Base-by-base conservation (phyloP, 345 rosid species). In the Hirschfeldia incana region DNA sequence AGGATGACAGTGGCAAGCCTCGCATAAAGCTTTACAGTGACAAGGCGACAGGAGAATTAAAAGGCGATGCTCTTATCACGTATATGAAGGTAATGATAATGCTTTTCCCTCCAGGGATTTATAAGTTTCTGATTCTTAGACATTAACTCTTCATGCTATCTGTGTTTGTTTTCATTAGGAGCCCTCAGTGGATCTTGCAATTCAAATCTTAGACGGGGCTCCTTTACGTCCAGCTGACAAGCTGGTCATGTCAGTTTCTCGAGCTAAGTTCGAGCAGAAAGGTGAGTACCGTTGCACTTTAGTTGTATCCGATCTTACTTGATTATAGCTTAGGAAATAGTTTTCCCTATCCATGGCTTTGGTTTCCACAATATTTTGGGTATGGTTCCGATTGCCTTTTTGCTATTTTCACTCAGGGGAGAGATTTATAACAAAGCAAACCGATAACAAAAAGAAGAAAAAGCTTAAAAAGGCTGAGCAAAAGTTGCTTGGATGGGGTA, bases 401-500 rank as follows among this genome's bases (percentile, higher is more conserved):
- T 53, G 30, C 70, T 75, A 58, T 65, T 68, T 49, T 73, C 60
- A 76, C 82, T 85, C 89, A 95, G 99, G 99, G 76, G 97, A 95
- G 3, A 89, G 82, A 67, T 93, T 95, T 74, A 69, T 95, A 63
- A 39, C 94, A 46, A 93, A 95, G 81, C 88, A 93, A 82, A 85
- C 84, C 3, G 98, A 95, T 68, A 87, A 64, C 89, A 87, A 84
- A 87, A 95, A 91, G 91, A 95, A 93, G 85, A 95, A 83, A 87
- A 95, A 95, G 82, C 87, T 93, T 63, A 95, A 88, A 87, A 92
- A 81, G 85, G 98, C 87, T 39, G 97, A 93, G 85, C 92, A 93
- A 12, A 95, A 80, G 87, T 87, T 95, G 82, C 99, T 95, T 81
- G 91, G 99, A 76, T 95, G 99, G 99, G 93, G 98, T 95, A 75